A percentile compares a stretch with the other conserved stretches of the same genome.
Conservation (phyloP, 441 rosid genomes). For the Adansonia rubrostipa region DNA sequence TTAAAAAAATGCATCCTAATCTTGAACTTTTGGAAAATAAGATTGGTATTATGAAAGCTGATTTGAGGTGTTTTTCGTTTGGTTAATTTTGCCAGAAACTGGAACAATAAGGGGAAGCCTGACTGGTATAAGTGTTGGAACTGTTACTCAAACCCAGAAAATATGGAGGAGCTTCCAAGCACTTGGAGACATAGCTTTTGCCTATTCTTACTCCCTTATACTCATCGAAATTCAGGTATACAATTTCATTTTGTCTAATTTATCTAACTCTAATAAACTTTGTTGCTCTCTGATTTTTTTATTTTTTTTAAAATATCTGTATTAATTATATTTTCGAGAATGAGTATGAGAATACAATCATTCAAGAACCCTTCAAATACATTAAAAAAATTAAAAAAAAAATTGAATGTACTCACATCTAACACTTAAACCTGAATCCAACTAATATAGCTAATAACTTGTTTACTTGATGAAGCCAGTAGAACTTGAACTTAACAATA, state of each 20-base stretch:
- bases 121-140: conserved; percentile 68
- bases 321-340: too few species aligned
- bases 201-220: conserved; percentile 77
- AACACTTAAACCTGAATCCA: too few species aligned
- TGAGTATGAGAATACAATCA: too few species aligned
- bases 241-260: neutral
- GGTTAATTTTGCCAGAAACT: conserved; percentile 38
- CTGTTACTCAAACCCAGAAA: conserved; percentile 68
- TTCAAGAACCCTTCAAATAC: too few species aligned
- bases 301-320: too few species aligned
- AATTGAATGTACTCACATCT: too few species aligned
- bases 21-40: neutral
- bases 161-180: conserved; percentile 87
- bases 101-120: conserved; percentile 66
- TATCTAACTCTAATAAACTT: too few species aligned
- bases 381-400: too few species aligned
- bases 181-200: conserved; percentile 87
- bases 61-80: neutral
- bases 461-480: neutral
- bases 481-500: neutral
- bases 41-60: neutral
- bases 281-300: too few species aligned
- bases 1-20: neutral
- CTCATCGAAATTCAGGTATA: conserved; percentile 84
- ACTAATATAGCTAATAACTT: neutral